Percentiles rank a stretch among this genome's conserved stretches.
These are phyloP conservation scores for Sporodiniella umbellata DNA, from an alignment of 371 early-diverging fungal genomes.

Conservation along the genomic window DNA sequence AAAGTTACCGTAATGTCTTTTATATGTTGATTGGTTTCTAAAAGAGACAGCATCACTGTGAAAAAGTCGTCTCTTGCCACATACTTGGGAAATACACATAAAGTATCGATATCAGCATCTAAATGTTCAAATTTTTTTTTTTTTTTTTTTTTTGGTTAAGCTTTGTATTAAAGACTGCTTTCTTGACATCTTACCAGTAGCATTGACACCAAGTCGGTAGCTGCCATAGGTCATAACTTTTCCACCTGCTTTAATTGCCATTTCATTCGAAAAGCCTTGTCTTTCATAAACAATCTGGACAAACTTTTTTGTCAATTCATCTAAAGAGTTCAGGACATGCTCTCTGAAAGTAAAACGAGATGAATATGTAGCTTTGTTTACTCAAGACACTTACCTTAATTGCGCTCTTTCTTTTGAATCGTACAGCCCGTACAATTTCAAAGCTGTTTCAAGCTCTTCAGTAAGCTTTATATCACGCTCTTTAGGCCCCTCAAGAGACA, in stretches of 20 bases:
- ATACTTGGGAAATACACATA: slow-evolving; percentile 86
- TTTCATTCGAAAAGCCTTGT: slow-evolving; percentile 6
- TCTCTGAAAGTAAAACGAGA: slow-evolving; percentile 30
- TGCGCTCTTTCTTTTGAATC: slow-evolving; percentile 12
- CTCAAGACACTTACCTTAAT: no score
- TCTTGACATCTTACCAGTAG: slow-evolving; percentile 41
- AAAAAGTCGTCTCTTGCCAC: slow-evolving; percentile 85
- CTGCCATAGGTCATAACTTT: slow-evolving; percentile 92
- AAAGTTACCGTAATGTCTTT: slow-evolving; percentile 76
- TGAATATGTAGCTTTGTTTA: background rate
- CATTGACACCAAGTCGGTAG: slow-evolving; percentile 91
- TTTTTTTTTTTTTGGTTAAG: background rate
- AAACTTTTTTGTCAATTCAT: slow-evolving; percentile 64
- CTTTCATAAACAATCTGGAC: slow-evolving; percentile 35
- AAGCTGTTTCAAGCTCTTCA: slow-evolving; percentile 4
- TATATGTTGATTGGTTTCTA: slow-evolving; percentile 62
- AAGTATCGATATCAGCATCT: slow-evolving; percentile 90
- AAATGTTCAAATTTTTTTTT: background rate
- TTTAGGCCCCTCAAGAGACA: slow-evolving; percentile 20
- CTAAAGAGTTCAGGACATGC: slow-evolving; percentile 61
- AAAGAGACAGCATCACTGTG: slow-evolving; percentile 60
- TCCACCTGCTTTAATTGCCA: slow-evolving; percentile 52
- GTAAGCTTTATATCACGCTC: slow-evolving; percentile 29
- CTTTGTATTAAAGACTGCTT: background rate
- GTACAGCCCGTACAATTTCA: slow-evolving; percentile 11